Evolutionary conservation across 768 basidiomycete genomes (phyloP), one percentile per base, ranked within the genome.

Genomic region (Amanita pallidorosea): DNA sequence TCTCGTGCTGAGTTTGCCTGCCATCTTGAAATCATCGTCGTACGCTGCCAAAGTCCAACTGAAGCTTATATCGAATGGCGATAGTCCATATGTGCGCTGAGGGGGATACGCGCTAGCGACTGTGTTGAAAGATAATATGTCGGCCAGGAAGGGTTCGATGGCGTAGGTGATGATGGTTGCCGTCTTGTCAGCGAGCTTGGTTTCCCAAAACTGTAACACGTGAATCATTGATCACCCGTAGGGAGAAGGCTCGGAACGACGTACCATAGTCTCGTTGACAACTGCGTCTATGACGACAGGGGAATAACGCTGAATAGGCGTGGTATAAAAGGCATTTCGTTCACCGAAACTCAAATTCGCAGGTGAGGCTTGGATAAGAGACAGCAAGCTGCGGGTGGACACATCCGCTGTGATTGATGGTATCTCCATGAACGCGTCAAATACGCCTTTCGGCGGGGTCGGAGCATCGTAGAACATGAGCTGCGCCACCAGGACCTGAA

Each of bases 381-480:
- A 70, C 2, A 64, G 18, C 55, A 74, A 75, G 7, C 66, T 65
- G 3, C 71, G 62, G 0, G 73, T 73, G 2, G 52, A 57, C 2
- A 78, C 58, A 51, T 76, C 69, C 48, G 61, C 59, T 3, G 58
- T 58, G 20, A 74, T 42, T 15, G 58, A 49, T 2, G 73, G 72
- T 33, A 80, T 74, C 1, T 65, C 63, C 20, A 79, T 54, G 61
- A 77, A 76, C 7, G 67, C 68, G 52, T 80, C 76, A 53, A 79
- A 80, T 23, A 77, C 69, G 1, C 74, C 77, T 0, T 54, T 51
- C 0, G 77, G 78, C 1, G 70, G 70, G 0, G 60, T 67, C 12
- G 81, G 80, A 0, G 55, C 75, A 56, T 84, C 76, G 55, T 85
- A 83, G 62, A 84, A 85, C 20, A 84, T 47, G 3, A 77, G 48